Evolutionary conservation across 768 basidiomycete genomes (phyloP).

Genomic region (Imleria badia): DNA sequence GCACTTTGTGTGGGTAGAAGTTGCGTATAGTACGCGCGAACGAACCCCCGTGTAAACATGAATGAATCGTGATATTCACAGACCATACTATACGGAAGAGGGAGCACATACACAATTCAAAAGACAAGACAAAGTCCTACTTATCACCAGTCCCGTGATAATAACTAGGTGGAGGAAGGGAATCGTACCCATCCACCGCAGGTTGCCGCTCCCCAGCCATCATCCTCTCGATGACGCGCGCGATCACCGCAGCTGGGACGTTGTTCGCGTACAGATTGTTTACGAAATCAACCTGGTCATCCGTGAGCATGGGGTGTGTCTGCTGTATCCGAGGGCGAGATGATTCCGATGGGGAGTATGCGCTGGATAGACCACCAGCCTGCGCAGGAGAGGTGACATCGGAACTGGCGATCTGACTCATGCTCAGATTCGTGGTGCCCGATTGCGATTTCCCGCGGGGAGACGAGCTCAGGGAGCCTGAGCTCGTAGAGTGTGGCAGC

Average conservation of each 20-base stretch:
- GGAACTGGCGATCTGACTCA: background rate
- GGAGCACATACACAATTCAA: background rate
- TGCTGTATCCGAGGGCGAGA: conserved; percentile 5
- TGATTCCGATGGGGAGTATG: background rate
- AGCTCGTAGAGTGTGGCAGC: background rate
- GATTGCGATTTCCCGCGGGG: conserved; percentile 1
- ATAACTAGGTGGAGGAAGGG: conserved; percentile 16
- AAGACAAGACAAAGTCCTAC: background rate
- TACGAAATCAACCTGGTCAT: conserved; percentile 20
- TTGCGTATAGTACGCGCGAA: too few species aligned
- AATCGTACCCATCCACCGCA: conserved; percentile 6
- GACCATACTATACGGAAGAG: background rate
- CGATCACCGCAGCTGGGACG: conserved; percentile 15
- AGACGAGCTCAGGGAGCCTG: background rate
- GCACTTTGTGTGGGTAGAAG: too few species aligned
- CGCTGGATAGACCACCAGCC: background rate
- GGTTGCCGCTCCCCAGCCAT: conserved; percentile 13
- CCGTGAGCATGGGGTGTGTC: conserved; percentile 11
- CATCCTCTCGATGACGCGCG: conserved; percentile 21
- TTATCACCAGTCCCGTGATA: background rate
- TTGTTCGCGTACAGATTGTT: conserved; percentile 14
- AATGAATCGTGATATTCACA: background rate
- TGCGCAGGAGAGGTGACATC: background rate
- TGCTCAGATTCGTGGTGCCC: background rate
- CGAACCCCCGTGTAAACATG: background rate